Conservation (phyloP, 2,329 filamentous ascomycete species). For the Myriosclerotinia scirpicola region DNA sequence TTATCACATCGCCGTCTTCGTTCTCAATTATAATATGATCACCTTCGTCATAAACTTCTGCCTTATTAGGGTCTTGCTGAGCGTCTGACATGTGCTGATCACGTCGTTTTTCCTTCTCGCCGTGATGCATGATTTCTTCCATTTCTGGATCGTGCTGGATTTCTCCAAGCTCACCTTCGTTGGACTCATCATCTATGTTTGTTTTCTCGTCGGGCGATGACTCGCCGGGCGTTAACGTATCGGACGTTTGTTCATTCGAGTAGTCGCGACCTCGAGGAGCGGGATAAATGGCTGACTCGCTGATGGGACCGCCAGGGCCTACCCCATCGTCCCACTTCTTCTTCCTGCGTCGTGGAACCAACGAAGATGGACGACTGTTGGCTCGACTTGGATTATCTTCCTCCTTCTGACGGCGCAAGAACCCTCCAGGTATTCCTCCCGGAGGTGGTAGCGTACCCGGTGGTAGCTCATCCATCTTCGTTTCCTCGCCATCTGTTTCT, state of each 20-base stretch:
- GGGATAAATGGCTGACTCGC: constrained; percentile 85
- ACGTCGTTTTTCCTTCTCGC: constrained; percentile 42
- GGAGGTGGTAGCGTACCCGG: constrained; percentile 73
- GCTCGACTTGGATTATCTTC: constrained; percentile 60
- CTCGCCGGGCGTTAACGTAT: constrained; percentile 38
- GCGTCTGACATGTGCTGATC: constrained; percentile 37
- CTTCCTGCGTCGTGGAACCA: constrained; percentile 59
- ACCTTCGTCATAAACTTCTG: constrained; percentile 81
- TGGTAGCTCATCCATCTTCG: constrained; percentile 60
- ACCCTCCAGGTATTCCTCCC: constrained; percentile 69
- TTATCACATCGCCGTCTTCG: constrained; percentile 80
- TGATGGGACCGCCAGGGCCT: constrained; percentile 83
- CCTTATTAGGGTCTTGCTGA: constrained; percentile 38
- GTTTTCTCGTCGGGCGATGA: constrained; percentile 34
- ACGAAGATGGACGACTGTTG: constrained; percentile 60
- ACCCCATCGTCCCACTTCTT: constrained; percentile 70
- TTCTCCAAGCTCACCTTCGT: constrained; percentile 39
- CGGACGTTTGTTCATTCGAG: constrained; percentile 36
- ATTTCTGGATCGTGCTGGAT: constrained; percentile 42
- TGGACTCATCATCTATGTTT: constrained; percentile 40
- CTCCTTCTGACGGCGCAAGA: constrained; percentile 80
- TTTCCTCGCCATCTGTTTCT: constrained; percentile 67
- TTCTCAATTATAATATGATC: constrained; percentile 79
- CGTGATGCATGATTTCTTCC: constrained; percentile 39
- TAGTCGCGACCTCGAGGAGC: constrained; percentile 39